Conservation (phyloP, 1,139 yeast species). For the Saccharomycopsis crataegensis region DNA sequence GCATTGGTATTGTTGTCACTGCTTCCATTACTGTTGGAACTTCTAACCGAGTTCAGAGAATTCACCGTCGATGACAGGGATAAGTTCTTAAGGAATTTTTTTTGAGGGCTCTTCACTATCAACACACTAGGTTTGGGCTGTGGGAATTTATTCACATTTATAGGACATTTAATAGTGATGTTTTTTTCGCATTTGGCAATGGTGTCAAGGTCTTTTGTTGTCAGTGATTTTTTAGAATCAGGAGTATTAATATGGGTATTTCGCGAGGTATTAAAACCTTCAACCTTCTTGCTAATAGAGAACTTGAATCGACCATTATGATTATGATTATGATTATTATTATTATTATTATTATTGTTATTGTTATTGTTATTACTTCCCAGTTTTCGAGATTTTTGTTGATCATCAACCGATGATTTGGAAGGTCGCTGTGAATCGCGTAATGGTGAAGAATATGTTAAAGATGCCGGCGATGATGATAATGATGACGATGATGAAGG, state of each 20-base stretch:
- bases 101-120: constrained; percentile 42
- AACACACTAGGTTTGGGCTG: constrained; percentile 62
- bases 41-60: constrained; percentile 16
- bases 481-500: not conserved
- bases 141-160: constrained; percentile 62
- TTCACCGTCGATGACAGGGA: constrained; percentile 24
- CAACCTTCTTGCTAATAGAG: not conserved
- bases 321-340: not conserved
- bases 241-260: not conserved
- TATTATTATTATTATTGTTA: not conserved
- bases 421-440: not conserved
- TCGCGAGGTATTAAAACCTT: not conserved
- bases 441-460: constrained; percentile 8
- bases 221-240: not conserved
- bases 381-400: not conserved
- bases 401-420: constrained; percentile 23
- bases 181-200: constrained; percentile 44
- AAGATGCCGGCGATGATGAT: constrained; percentile 10
- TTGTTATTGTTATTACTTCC: not conserved
- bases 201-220: constrained; percentile 23
- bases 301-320: not conserved
- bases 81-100: constrained; percentile 24
- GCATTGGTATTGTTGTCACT: constrained; percentile 21
- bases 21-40: constrained; percentile 21
- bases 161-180: constrained; percentile 60